phyloP scores from a whole-genome alignment of 179 eudicot genomes.

The Beta macrorhiza region DNA sequence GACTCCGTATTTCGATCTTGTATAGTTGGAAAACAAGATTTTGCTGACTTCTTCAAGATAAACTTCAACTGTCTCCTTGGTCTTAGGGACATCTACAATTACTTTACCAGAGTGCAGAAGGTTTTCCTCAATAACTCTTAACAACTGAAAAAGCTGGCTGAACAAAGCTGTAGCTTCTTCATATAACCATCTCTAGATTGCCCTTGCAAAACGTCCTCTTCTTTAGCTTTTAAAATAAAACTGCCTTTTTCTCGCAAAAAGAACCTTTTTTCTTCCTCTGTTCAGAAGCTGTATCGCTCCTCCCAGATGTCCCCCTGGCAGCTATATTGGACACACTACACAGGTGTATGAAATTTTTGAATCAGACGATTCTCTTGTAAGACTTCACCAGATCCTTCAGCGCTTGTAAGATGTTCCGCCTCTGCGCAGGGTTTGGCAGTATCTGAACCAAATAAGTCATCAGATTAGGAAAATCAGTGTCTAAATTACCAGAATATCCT shows the following conservation, averaged over 20 bases:
- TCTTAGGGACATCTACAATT: constrained; percentile 34
- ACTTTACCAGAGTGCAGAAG: constrained; percentile 45
- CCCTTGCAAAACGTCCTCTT: constrained; percentile 28
- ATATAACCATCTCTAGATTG: constrained; percentile 39
- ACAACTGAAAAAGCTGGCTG: constrained; percentile 57
- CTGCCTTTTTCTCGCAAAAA: constrained; percentile 26
- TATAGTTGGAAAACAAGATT: constrained; percentile 61
- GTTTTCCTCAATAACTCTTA: constrained; percentile 55
- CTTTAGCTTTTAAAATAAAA: constrained; percentile 23
- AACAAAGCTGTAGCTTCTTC: constrained; percentile 72
- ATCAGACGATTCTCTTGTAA: constrained; percentile 40
- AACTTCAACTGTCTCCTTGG: constrained; percentile 79
- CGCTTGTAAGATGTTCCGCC: constrained; percentile 41
- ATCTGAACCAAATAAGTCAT: constrained; percentile 20
- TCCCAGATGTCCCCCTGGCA: constrained; percentile 29
- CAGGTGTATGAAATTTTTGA: constrained; percentile 29
- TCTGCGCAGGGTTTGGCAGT: constrained; percentile 26
- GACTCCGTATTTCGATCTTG: constrained; percentile 33
- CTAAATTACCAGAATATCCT: constrained; percentile 31
- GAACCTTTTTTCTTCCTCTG: constrained; percentile 39
- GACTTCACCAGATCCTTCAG: constrained; percentile 67
- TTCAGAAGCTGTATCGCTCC: constrained; percentile 36
- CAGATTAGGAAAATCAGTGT: constrained; percentile 25
- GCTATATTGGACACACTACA: constrained; percentile 18
- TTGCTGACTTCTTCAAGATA: constrained; percentile 50